phyloP scores from a whole-genome alignment of 192 early-diverging fungal genomes.

The Coemansia sp. region DNA sequence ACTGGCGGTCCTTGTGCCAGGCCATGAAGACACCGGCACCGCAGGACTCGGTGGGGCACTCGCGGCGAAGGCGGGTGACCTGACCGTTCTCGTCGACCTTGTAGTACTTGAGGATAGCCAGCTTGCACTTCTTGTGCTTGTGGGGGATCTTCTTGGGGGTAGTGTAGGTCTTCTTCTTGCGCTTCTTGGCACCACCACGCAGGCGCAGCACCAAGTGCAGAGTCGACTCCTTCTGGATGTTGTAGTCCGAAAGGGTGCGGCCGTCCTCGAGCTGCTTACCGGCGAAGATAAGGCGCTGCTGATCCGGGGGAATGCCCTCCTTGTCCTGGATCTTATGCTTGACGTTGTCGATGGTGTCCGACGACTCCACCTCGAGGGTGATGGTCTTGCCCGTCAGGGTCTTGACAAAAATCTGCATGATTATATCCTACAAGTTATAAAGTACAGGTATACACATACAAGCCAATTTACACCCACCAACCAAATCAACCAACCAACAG shows the following conservation, averaged over 20 bases:
- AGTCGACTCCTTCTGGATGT: conserved; percentile 85
- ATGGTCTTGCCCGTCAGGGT: conserved; percentile 85
- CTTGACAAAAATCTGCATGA: conserved; percentile 87
- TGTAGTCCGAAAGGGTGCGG: conserved; percentile 71
- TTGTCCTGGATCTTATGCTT: conserved; percentile 97
- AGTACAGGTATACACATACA: background rate
- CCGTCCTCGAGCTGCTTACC: conserved; percentile 84
- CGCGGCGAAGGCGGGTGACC: conserved; percentile 97
- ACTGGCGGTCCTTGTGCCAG: conserved; percentile 96
- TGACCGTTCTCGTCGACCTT: conserved; percentile 97
- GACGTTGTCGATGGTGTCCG: conserved; percentile 90
- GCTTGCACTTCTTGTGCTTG: conserved; percentile 99
- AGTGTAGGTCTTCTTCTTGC: conserved; percentile 99
- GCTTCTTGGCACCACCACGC: conserved; percentile 95
- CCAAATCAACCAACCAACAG: background rate
- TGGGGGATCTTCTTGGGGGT: conserved; percentile 99
- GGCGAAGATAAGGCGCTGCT: conserved; percentile 95
- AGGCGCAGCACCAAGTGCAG: conserved; percentile 76
- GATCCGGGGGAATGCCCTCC: conserved; percentile 98
- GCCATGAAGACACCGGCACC: conserved; percentile 99
- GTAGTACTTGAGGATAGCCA: conserved; percentile 98
- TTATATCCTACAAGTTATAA: conserved; percentile 5
- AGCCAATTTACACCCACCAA: background rate
- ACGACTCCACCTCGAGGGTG: conserved; percentile 89
- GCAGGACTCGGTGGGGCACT: conserved; percentile 95